A percentile compares a stretch with the other conserved stretches of the same genome.
phyloP scores from a whole-genome alignment of 495 filamentous ascomycete genomes.

The Penicillium arizonense region DNA sequence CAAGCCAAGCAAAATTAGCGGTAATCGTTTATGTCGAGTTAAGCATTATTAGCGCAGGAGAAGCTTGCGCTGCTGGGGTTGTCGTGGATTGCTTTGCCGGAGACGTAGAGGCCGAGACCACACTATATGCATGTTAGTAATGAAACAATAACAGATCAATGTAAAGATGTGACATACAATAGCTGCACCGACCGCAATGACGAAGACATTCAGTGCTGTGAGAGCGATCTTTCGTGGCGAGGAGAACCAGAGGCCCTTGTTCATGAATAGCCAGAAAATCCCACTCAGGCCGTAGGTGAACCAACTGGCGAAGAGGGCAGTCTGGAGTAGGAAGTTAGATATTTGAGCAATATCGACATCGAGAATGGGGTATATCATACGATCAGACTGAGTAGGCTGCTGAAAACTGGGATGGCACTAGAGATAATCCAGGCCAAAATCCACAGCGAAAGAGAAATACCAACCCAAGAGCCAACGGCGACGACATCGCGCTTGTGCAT shows the following conservation, averaged over 20 bases:
- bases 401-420: slow-evolving; percentile 71
- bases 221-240: slow-evolving; percentile 32
- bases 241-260: slow-evolving; percentile 28
- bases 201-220: slow-evolving; percentile 27
- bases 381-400: slow-evolving; percentile 56
- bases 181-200: slow-evolving; percentile 31
- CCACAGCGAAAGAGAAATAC: slow-evolving; percentile 56
- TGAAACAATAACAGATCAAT: not conserved
- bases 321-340: slow-evolving; percentile 23
- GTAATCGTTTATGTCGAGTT: not conserved
- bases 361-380: slow-evolving; percentile 33
- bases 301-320: slow-evolving; percentile 42
- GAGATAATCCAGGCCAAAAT: slow-evolving; percentile 70
- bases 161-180: slow-evolving; percentile 32
- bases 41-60: slow-evolving; percentile 42
- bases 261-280: slow-evolving; percentile 45
- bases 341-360: slow-evolving; percentile 15
- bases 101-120: slow-evolving; percentile 44
- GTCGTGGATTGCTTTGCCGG: slow-evolving; percentile 40
- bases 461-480: slow-evolving; percentile 53
- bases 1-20: not conserved
- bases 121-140: slow-evolving; percentile 26
- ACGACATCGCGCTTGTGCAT: slow-evolving; percentile 60
- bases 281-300: slow-evolving; percentile 45
- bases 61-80: slow-evolving; percentile 39